These are phyloP conservation scores for Verticillium isaacii DNA, from an alignment of 2,329 filamentous ascomycete species.

Conservation along the genomic window DNA sequence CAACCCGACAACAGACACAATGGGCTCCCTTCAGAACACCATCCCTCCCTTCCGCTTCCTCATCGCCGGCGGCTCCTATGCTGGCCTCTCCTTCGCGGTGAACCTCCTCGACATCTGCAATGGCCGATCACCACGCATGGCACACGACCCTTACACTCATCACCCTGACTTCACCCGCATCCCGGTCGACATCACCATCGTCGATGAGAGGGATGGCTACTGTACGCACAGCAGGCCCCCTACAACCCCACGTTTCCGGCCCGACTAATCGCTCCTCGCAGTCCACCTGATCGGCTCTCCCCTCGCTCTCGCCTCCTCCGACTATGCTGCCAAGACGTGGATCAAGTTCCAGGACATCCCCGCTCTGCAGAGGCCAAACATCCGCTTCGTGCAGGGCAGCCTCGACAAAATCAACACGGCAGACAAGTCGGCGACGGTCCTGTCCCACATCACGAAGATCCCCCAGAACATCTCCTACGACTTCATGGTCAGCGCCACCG, in stretches of 20 bases:
- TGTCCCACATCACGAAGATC: slow-evolving; percentile 40
- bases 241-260: not conserved
- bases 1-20: slow-evolving; percentile 4
- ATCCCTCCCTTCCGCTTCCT: slow-evolving; percentile 51
- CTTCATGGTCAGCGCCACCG: slow-evolving; percentile 69
- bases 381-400: slow-evolving; percentile 63
- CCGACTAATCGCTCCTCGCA: slow-evolving; percentile 2
- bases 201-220: slow-evolving; percentile 79
- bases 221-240: slow-evolving; percentile 44
- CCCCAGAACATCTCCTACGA: slow-evolving; percentile 55
- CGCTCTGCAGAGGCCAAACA: slow-evolving; percentile 56
- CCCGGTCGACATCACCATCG: slow-evolving; percentile 64
- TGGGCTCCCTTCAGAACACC: slow-evolving; percentile 12
- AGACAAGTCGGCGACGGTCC: slow-evolving; percentile 53
- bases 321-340: slow-evolving; percentile 66
- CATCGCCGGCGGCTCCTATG: slow-evolving; percentile 67
- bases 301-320: slow-evolving; percentile 59
- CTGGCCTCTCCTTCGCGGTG: slow-evolving; percentile 61
- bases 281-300: slow-evolving; percentile 75
- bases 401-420: slow-evolving; percentile 56
- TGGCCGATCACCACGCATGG: slow-evolving; percentile 46
- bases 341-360: slow-evolving; percentile 63
- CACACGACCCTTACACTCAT: slow-evolving; percentile 29
- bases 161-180: slow-evolving; percentile 39
- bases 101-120: slow-evolving; percentile 63